Percentiles rank a stretch among this genome's conserved stretches.
phyloP scores from a whole-genome alignment of 106 monocot genomes.

The Platanthera zijinensis region DNA sequence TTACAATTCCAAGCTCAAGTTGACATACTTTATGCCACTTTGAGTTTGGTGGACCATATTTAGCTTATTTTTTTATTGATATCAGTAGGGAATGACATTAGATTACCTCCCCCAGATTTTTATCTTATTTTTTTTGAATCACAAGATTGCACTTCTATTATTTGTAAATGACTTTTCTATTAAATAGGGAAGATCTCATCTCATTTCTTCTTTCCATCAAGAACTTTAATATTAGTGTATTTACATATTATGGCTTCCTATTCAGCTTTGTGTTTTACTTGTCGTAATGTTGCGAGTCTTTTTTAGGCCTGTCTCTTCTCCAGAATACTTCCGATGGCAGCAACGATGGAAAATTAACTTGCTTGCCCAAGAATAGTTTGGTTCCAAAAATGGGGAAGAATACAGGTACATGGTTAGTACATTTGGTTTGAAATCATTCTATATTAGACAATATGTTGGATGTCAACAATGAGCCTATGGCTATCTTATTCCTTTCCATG shows the following conservation, averaged over 20 bases:
- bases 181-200: too few relatives aligned
- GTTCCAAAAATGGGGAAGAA: constrained; percentile 23
- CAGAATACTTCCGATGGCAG: constrained; percentile 20
- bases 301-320: constrained; percentile 54
- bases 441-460: background rate
- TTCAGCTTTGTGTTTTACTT: background rate
- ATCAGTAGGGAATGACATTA: too few relatives aligned
- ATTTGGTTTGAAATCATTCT: background rate
- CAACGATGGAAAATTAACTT: constrained; percentile 14
- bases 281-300: background rate
- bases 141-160: too few relatives aligned
- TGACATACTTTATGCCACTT: too few relatives aligned
- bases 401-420: constrained; percentile 36
- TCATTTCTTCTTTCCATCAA: too few relatives aligned
- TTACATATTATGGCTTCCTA: background rate
- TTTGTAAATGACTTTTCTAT: too few relatives aligned
- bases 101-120: too few relatives aligned
- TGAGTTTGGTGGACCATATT: too few relatives aligned
- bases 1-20: too few relatives aligned
- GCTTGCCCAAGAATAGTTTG: constrained; percentile 7
- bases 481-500: background rate
- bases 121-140: too few relatives aligned
- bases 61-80: too few relatives aligned
- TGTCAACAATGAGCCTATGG: background rate
- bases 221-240: background rate